A percentile compares a stretch with the other conserved stretches of the same genome.
phyloP scores from a whole-genome alignment of 208 protist genomes.

The Trypanosoma congolense region DNA sequence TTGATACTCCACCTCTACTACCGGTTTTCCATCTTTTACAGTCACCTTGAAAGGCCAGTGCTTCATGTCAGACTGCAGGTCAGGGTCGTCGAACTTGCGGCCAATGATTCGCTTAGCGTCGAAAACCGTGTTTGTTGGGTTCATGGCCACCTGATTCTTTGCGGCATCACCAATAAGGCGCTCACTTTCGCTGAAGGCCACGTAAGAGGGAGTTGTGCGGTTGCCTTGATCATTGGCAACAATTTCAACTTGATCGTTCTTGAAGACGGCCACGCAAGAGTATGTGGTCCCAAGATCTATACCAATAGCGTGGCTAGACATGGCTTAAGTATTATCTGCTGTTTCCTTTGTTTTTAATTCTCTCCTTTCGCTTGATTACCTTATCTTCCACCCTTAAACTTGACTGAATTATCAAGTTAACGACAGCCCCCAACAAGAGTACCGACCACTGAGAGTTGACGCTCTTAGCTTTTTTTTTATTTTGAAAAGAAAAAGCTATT shows the following conservation, averaged over 20 bases:
- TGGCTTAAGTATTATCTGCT: too few relatives aligned
- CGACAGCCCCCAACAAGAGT: too few relatives aligned
- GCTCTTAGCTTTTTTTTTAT: too few relatives aligned
- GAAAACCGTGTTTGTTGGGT: conserved; percentile 90
- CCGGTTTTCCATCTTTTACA: conserved; percentile 82
- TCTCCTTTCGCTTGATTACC: too few relatives aligned
- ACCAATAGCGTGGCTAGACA: conserved; percentile 60
- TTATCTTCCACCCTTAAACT: too few relatives aligned
- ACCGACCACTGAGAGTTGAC: too few relatives aligned
- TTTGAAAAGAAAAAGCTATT: too few relatives aligned
- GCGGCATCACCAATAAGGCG: conserved; percentile 86
- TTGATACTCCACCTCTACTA: conserved; percentile 71
- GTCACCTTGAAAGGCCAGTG: conserved; percentile 88
- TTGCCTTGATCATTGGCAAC: conserved; percentile 92
- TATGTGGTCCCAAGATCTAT: conserved; percentile 97
- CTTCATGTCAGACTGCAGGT: conserved; percentile 95
- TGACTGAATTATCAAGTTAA: too few relatives aligned
- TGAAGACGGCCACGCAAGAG: conserved; percentile 96
- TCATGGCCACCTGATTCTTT: conserved; percentile 89
- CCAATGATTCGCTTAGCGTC: conserved; percentile 92
- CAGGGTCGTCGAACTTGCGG: conserved; percentile 87
- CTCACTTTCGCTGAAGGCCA: conserved; percentile 94
- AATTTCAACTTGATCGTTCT: conserved; percentile 92
- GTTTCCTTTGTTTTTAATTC: conserved; percentile 7
- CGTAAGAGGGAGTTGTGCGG: conserved; percentile 94